phyloP scores from a whole-genome alignment of 805 yeast species.

The Metschnikowia matae region DNA sequence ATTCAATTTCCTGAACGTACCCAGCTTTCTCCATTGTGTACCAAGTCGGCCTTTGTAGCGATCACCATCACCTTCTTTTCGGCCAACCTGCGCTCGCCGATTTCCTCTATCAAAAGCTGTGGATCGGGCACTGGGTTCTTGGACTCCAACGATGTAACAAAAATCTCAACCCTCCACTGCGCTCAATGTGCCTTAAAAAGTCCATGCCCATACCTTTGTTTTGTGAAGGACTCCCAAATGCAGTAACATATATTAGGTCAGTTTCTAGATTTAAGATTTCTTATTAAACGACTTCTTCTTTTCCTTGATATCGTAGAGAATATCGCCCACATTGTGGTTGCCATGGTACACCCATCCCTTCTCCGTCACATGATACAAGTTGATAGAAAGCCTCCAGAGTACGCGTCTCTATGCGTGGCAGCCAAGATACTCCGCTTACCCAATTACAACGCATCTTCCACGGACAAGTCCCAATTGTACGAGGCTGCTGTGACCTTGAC shows the following conservation, averaged over 20 bases:
- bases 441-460: slow-evolving; percentile 88
- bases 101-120: slow-evolving; percentile 57
- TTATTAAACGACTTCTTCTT: slow-evolving; percentile 86
- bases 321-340: slow-evolving; percentile 84
- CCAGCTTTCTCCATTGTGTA: slow-evolving; percentile 47
- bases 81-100: slow-evolving; percentile 61
- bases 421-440: slow-evolving; percentile 96
- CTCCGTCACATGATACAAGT: slow-evolving; percentile 89
- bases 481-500: too few relatives aligned
- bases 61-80: slow-evolving; percentile 67
- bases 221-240: too few relatives aligned
- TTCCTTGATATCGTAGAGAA: slow-evolving; percentile 89
- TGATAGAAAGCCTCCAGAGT: slow-evolving; percentile 95
- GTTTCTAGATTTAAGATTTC: too few relatives aligned
- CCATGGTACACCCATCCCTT: slow-evolving; percentile 96
- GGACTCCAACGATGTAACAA: slow-evolving; percentile 75
- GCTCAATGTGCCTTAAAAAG: slow-evolving; percentile 85
- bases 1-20: slow-evolving; percentile 36
- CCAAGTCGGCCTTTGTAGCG: slow-evolving; percentile 91
- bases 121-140: slow-evolving; percentile 65
- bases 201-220: slow-evolving; percentile 93
- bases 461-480: slow-evolving; percentile 84
- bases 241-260: too few relatives aligned
- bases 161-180: slow-evolving; percentile 86
- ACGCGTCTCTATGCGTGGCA: slow-evolving; percentile 98